phyloP scores from a whole-genome alignment of 1,139 yeast species.

The Taphrina communis region DNA sequence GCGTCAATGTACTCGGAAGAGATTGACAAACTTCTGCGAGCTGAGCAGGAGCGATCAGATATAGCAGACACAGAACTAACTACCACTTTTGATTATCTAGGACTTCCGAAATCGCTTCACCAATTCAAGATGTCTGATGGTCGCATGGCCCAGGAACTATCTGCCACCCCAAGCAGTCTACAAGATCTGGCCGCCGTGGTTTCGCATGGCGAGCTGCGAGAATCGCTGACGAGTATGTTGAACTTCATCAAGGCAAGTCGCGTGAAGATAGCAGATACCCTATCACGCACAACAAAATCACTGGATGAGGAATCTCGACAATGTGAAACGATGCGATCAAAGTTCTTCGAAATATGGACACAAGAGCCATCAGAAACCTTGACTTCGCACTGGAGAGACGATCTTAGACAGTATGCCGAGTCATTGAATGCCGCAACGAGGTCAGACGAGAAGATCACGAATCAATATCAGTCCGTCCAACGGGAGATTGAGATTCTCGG shows the following conservation, averaged over 20 bases:
- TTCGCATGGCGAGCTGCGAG: slow-evolving; percentile 44
- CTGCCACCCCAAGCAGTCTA: slow-evolving; percentile 14
- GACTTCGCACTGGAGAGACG: slow-evolving; percentile 56
- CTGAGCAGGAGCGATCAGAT: slow-evolving; percentile 74
- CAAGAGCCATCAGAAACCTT: slow-evolving; percentile 54
- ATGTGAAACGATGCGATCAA: slow-evolving; percentile 50
- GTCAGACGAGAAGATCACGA: slow-evolving; percentile 60
- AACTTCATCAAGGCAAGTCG: background rate
- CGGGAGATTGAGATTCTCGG: slow-evolving; percentile 8
- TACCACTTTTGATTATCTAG: slow-evolving; percentile 79
- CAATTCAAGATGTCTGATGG: slow-evolving; percentile 55
- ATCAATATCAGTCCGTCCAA: background rate
- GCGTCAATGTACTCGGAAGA: slow-evolving; percentile 88
- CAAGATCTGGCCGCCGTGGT: slow-evolving; percentile 11
- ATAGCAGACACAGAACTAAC: slow-evolving; percentile 78
- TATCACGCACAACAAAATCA: slow-evolving; percentile 56
- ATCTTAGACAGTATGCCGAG: slow-evolving; percentile 64
- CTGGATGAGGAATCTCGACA: slow-evolving; percentile 54
- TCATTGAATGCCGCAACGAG: slow-evolving; percentile 71
- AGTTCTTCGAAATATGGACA: slow-evolving; percentile 53
- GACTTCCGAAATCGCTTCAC: slow-evolving; percentile 70
- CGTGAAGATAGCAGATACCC: slow-evolving; percentile 46
- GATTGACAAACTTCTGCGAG: slow-evolving; percentile 76
- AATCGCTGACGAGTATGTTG: slow-evolving; percentile 4
- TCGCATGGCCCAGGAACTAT: slow-evolving; percentile 26